Evolutionary conservation across 1,284 basidiomycete genomes (phyloP).

Genomic region (Pseudozyma hubeiensis): DNA sequence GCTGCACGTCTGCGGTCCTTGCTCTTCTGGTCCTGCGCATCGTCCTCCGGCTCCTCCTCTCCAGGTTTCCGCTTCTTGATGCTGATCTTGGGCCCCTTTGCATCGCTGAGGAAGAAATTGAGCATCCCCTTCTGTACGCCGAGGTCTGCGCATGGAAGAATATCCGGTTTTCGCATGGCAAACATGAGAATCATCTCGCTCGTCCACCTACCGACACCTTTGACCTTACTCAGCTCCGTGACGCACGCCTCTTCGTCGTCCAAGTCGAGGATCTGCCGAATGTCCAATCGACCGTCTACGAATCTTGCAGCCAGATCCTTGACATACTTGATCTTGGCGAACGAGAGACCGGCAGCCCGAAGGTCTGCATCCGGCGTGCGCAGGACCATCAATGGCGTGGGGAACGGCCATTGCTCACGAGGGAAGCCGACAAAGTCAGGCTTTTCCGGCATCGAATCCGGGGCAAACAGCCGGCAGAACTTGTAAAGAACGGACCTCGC

Average conservation of each 20-base stretch:
- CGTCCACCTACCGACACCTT: conserved; percentile 67
- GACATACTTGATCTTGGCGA: conserved; percentile 64
- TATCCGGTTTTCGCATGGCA: conserved; percentile 61
- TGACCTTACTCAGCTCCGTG: conserved; percentile 58
- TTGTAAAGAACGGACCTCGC: conserved; percentile 86
- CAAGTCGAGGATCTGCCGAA: conserved; percentile 52
- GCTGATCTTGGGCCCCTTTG: conserved; percentile 49
- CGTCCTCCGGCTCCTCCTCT: conserved; percentile 25
- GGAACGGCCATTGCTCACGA: conserved; percentile 62
- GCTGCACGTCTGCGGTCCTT: not conserved
- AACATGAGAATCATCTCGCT: conserved; percentile 68
- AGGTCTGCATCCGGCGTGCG: conserved; percentile 53
- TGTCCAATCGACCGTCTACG: conserved; percentile 61
- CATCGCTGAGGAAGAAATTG: conserved; percentile 54
- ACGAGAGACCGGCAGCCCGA: conserved; percentile 61
- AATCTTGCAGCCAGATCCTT: conserved; percentile 61
- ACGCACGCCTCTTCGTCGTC: conserved; percentile 60
- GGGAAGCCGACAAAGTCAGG: conserved; percentile 58
- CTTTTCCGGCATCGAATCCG: conserved; percentile 53
- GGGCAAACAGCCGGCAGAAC: conserved; percentile 73
- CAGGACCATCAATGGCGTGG: conserved; percentile 58
- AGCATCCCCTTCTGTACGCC: conserved; percentile 67
- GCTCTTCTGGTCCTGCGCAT: conserved; percentile 5
- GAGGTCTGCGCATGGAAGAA: conserved; percentile 64
- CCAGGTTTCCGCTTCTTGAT: conserved; percentile 53